Conservation (phyloP, 176 grass and related monocot genomes). For the Paspalum notatum region DNA sequence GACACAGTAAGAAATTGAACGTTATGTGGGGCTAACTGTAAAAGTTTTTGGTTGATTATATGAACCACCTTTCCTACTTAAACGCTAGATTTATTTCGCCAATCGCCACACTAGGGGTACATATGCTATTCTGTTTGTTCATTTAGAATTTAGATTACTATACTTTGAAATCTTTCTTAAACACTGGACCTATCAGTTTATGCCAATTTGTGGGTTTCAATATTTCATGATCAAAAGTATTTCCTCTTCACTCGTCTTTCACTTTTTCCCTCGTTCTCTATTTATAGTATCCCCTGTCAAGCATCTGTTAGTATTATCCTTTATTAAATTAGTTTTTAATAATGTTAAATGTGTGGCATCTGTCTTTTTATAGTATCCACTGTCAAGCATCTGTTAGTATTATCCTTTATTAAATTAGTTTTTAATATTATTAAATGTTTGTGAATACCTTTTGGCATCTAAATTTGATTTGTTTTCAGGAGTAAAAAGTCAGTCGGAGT, state of each 20-base stretch:
- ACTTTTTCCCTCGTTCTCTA: neutral
- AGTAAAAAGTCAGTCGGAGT: constrained; percentile 49
- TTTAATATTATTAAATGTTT: constrained; percentile 8
- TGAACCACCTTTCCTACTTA: neutral
- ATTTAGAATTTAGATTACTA: constrained; percentile 18
- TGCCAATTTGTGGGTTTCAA: neutral
- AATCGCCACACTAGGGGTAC: neutral
- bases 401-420: neutral
- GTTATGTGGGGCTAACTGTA: neutral
- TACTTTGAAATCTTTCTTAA: no score
- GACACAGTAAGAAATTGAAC: constrained; percentile 45
- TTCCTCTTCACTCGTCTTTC: neutral
- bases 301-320: neutral
- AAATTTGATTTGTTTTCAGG: constrained; percentile 49
- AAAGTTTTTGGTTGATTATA: neutral
- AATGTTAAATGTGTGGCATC: neutral
- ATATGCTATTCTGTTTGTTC: neutral
- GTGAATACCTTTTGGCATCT: neutral
- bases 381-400: neutral
- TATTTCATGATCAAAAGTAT: neutral
- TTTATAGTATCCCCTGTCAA: neutral
- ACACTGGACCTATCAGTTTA: constrained; percentile 8
- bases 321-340: neutral
- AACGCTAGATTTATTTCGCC: neutral
- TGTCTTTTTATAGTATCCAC: neutral